These are phyloP conservation scores for Xerocomellus chrysenteron DNA, from an alignment of 768 basidiomycete genomes.

Conservation along the genomic window DNA sequence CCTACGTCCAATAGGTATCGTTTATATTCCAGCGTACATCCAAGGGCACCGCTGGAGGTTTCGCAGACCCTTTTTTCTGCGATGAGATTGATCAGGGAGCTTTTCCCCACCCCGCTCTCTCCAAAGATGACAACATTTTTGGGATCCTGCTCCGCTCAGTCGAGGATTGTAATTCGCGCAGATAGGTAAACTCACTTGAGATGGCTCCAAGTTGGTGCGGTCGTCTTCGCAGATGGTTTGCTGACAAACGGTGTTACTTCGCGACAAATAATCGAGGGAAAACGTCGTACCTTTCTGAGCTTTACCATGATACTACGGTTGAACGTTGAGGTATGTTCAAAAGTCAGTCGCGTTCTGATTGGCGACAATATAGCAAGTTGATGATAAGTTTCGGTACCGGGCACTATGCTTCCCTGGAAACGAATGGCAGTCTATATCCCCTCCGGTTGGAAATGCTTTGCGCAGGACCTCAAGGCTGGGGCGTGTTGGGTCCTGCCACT, in stretches of 20 bases:
- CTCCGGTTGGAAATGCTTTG: neutral
- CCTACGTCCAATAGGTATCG: conserved; percentile 24
- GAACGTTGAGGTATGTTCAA: neutral
- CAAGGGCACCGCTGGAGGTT: conserved; percentile 32
- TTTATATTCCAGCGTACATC: conserved; percentile 36
- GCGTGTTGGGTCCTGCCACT: conserved; percentile 6
- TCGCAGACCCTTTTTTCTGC: conserved; percentile 23
- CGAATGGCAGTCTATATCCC: conserved; percentile 16
- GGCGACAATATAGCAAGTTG: neutral
- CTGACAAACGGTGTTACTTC: conserved; percentile 15
- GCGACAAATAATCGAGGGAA: neutral
- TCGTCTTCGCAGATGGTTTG: conserved; percentile 1
- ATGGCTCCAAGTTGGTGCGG: neutral
- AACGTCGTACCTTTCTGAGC: conserved; percentile 14
- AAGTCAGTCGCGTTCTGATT: neutral
- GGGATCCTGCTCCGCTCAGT: conserved; percentile 10
- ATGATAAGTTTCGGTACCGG: conserved; percentile 1
- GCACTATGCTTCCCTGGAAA: neutral
- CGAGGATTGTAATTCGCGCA: neutral
- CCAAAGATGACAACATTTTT: conserved; percentile 44
- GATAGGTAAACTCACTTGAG: conserved; percentile 11
- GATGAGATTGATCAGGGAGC: conserved; percentile 46
- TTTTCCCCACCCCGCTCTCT: conserved; percentile 43
- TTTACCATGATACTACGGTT: neutral
- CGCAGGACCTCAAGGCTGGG: conserved; percentile 14